These are phyloP conservation scores for Dichotomocladium elegans DNA, from an alignment of 371 early-diverging fungal species.

Conservation along the genomic window DNA sequence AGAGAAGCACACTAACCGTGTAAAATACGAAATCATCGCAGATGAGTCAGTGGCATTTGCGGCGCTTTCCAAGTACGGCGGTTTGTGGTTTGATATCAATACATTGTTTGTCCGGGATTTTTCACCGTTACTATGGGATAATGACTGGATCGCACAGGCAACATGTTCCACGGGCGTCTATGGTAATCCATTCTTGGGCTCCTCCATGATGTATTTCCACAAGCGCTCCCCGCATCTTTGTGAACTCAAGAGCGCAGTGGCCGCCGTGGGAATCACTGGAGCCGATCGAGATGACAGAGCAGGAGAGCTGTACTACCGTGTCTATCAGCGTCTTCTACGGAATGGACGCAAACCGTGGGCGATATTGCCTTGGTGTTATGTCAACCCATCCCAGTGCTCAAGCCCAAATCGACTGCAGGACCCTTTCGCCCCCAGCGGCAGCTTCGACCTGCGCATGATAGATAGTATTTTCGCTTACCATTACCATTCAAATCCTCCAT, in stretches of 20 bases:
- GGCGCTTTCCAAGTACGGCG: conserved; percentile 40
- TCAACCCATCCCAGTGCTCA: conserved; percentile 34
- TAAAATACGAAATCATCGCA: conserved; percentile 15
- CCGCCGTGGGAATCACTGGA: no score
- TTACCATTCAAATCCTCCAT: background rate
- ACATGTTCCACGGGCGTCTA: conserved; percentile 26
- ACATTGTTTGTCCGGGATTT: conserved; percentile 44
- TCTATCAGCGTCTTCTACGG: conserved; percentile 26
- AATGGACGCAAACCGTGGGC: conserved; percentile 33
- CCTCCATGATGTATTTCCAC: conserved; percentile 31
- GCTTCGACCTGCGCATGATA: background rate
- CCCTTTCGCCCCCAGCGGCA: conserved; percentile 2
- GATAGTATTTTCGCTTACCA: conserved; percentile 10
- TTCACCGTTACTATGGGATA: conserved; percentile 26
- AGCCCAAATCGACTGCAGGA: conserved; percentile 14
- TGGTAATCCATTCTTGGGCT: conserved; percentile 22
- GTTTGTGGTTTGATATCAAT: conserved; percentile 48
- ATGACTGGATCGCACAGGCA: conserved; percentile 45
- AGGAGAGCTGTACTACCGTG: conserved; percentile 21
- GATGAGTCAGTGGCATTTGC: conserved; percentile 8
- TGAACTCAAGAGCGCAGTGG: conserved; percentile 26
- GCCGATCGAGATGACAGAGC: no score
- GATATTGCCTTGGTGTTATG: conserved; percentile 48
- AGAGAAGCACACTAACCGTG: conserved; percentile 4
- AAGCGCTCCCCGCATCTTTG: conserved; percentile 36